phyloP scores from a whole-genome alignment of 345 rosid genomes.

The Gossypium anomalum region DNA sequence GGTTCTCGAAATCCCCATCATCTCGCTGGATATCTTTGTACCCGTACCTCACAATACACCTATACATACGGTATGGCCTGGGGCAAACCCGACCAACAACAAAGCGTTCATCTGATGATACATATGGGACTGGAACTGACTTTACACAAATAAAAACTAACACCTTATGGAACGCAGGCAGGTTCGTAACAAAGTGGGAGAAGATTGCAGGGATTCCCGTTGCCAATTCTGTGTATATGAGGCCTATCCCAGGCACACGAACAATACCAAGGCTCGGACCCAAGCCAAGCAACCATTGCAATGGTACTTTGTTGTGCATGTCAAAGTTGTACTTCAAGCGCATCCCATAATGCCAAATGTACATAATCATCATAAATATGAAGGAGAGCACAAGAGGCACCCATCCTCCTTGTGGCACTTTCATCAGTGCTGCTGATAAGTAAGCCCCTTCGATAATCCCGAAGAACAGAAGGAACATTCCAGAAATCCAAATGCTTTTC shows the following conservation, averaged over 20 bases:
- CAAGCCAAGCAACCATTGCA: conserved; percentile 80
- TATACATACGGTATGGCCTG: conserved; percentile 82
- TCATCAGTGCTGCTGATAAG: conserved; percentile 74
- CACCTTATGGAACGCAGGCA: conserved; percentile 88
- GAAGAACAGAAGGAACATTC: conserved; percentile 53
- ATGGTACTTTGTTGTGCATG: conserved; percentile 87
- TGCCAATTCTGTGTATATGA: conserved; percentile 80
- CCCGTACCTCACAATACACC: conserved; percentile 90
- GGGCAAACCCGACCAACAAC: conserved; percentile 91
- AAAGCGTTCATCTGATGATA: conserved; percentile 81
- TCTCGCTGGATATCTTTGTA: conserved; percentile 84
- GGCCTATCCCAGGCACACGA: conserved; percentile 95
- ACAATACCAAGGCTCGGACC: conserved; percentile 97
- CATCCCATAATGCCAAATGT: conserved; percentile 86
- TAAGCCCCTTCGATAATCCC: conserved; percentile 71
- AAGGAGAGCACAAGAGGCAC: conserved; percentile 68
- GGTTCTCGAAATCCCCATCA: conserved; percentile 73
- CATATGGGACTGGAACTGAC: conserved; percentile 86
- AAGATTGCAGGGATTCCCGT: conserved; percentile 90
- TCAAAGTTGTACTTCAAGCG: conserved; percentile 83
- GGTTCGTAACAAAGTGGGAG: conserved; percentile 90
- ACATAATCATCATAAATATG: conserved; percentile 72
- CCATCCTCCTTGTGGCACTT: conserved; percentile 90
- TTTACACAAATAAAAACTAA: conserved; percentile 89
- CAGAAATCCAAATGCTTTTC: conserved; percentile 47